Evolutionary conservation across 1,139 yeast species (phyloP), one percentile per base, ranked within the genome.

Genomic region (Yamadazyma mexicana): DNA sequence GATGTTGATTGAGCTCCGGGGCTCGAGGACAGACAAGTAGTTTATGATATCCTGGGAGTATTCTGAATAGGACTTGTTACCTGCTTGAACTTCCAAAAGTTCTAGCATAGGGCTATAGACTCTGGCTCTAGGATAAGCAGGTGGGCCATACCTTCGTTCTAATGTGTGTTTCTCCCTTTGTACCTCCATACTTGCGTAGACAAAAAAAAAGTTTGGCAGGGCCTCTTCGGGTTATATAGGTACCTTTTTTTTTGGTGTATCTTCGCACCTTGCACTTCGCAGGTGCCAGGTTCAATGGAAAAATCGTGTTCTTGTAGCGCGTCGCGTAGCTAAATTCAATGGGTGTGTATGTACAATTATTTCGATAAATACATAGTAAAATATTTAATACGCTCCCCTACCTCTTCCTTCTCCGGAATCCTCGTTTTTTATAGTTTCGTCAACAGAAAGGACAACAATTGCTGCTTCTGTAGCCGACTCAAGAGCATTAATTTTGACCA

Each of bases 391-490:
- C 25, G 69, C 71, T 50, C 88, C 89, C 64, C 84, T 77, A 40
- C 88, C 88, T 61, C 89, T 77, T 28, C 79, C 80, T 34, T 64
- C 62, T 54, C 71, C 75, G 33, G 79, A 75, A 33, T 77, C 76
- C 40, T 87, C 84, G 58, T 87, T 88, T 59, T 78, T 87, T 51
- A 92, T 89, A 14, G 98, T 92, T 70, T 92, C 98, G 62, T 92
- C 99, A 41, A 92, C 96, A 15, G 95, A 83, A 50, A 92, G 75
- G 53, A 92, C 87, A 56, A 92, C 72, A 44, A 88, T 84, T 7
- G 98, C 96, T 29, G 98, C 98, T 63, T 92, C 99, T n/a, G 96
- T 85, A 18, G 99, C 98, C 51, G 95, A 83, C 58, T 82, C 85
- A 46, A 94, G 69, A n/a, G 98, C 97, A 61, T 92, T 94, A 48